Evolutionary conservation across 495 filamentous ascomycete genomes (phyloP).

Genomic region (Podospora appendiculata): DNA sequence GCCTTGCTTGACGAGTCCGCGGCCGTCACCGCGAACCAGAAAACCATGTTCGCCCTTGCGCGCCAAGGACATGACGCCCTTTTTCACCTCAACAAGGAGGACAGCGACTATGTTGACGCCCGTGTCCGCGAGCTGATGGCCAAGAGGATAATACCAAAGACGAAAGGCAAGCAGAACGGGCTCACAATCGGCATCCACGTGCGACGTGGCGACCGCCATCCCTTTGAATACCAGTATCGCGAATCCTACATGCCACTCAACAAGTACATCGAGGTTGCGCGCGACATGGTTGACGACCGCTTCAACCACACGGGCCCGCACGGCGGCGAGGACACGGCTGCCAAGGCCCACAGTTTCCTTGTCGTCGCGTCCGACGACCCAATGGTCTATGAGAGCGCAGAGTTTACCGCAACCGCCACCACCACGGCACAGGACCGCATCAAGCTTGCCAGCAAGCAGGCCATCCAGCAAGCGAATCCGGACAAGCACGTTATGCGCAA

Average conservation of each 20-base stretch:
- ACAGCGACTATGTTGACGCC: slow-evolving; percentile 45
- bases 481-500: slow-evolving; percentile 38
- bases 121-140: slow-evolving; percentile 40
- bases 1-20: slow-evolving; percentile 41
- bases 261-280: slow-evolving; percentile 44
- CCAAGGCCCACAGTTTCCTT: slow-evolving; percentile 35
- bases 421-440: slow-evolving; percentile 58
- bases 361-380: slow-evolving; percentile 68
- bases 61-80: slow-evolving; percentile 57
- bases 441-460: slow-evolving; percentile 46
- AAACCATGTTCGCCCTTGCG: slow-evolving; percentile 50
- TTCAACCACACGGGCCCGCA: slow-evolving; percentile 26
- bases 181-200: slow-evolving; percentile 59
- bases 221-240: slow-evolving; percentile 56
- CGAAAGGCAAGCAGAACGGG: slow-evolving; percentile 26
- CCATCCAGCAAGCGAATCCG: background rate
- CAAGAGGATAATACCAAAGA: slow-evolving; percentile 33
- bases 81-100: slow-evolving; percentile 51
- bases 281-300: slow-evolving; percentile 31
- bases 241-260: slow-evolving; percentile 62
- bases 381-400: slow-evolving; percentile 49
- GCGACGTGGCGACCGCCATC: slow-evolving; percentile 64
- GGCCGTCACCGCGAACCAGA: slow-evolving; percentile 19
- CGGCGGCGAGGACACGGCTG: slow-evolving; percentile 20
- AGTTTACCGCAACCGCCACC: slow-evolving; percentile 36